A percentile compares a stretch with the other conserved stretches of the same genome.
Conservation (phyloP, 1,139 yeast genomes). For the Pichia sp. region DNA sequence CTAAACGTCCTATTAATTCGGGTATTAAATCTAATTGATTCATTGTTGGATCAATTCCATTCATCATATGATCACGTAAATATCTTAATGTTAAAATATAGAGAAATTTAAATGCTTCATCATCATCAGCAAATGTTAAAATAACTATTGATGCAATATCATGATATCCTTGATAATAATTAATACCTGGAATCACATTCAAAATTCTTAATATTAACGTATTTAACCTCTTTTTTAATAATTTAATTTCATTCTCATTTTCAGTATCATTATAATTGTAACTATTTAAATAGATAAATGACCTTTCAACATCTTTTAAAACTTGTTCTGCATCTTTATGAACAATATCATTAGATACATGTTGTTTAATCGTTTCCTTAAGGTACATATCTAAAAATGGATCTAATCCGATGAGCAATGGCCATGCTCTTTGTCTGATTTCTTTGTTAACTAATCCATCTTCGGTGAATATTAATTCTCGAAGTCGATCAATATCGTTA, state of each 20-base stretch:
- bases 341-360: slow-evolving; percentile 15
- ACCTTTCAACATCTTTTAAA: slow-evolving; percentile 64
- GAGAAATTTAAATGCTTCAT: slow-evolving; percentile 43
- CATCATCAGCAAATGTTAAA: slow-evolving; percentile 42
- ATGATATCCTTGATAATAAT: slow-evolving; percentile 90
- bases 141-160: slow-evolving; percentile 73
- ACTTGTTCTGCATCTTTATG: slow-evolving; percentile 80
- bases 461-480: slow-evolving; percentile 28
- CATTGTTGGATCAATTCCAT: slow-evolving; percentile 58
- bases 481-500: slow-evolving; percentile 19
- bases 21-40: slow-evolving; percentile 64
- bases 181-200: slow-evolving; percentile 52
- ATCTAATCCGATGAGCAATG: slow-evolving; percentile 28
- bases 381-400: slow-evolving; percentile 23
- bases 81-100: slow-evolving; percentile 56
- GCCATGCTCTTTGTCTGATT: slow-evolving; percentile 44
- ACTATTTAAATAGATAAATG: slow-evolving; percentile 43
- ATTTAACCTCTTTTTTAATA: slow-evolving; percentile 38
- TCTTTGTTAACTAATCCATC: slow-evolving; percentile 44
- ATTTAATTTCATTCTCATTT: slow-evolving; percentile 14
- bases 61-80: slow-evolving; percentile 80
- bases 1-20: slow-evolving; percentile 45
- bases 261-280: slow-evolving; percentile 14
- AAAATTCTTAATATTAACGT: slow-evolving; percentile 50
- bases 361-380: neutral